A percentile compares a stretch with the other conserved stretches of the same genome.
Conservation (phyloP, 495 filamentous ascomycete species). For the Xanthoparmelia taractica region DNA sequence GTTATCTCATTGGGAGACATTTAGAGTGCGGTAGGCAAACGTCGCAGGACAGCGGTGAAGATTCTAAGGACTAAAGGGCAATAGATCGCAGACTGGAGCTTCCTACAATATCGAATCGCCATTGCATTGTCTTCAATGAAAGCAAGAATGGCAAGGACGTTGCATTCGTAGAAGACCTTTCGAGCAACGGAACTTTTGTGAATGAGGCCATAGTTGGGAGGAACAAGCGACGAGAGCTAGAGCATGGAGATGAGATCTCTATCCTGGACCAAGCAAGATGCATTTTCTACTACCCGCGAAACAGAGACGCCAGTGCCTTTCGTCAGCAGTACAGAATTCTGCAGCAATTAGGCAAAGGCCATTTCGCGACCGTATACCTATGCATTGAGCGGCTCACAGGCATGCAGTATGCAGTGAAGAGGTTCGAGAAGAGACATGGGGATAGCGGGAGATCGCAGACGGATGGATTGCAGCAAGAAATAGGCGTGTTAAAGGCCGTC, state of each 20-base stretch:
- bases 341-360: slow-evolving; percentile 87
- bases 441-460: slow-evolving; percentile 74
- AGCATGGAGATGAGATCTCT: slow-evolving; percentile 82
- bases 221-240: slow-evolving; percentile 80
- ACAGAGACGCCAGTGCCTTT: slow-evolving; percentile 68
- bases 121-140: slow-evolving; percentile 85
- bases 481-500: slow-evolving; percentile 91
- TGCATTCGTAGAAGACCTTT: slow-evolving; percentile 85
- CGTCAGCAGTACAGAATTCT: slow-evolving; percentile 75
- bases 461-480: slow-evolving; percentile 86
- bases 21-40: slow-evolving; percentile 76
- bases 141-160: slow-evolving; percentile 69
- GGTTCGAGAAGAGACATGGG: slow-evolving; percentile 74
- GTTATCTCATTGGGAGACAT: slow-evolving; percentile 88
- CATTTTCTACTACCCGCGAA: slow-evolving; percentile 76
- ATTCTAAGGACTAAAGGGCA: slow-evolving; percentile 21
- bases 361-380: slow-evolving; percentile 91
- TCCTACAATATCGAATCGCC: slow-evolving; percentile 87
- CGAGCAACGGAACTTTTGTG: slow-evolving; percentile 93
- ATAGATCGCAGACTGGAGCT: slow-evolving; percentile 72
- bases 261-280: slow-evolving; percentile 76
- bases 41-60: background rate
- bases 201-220: slow-evolving; percentile 86
- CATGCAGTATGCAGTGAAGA: slow-evolving; percentile 82
- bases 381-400: slow-evolving; percentile 82